phyloP scores from a whole-genome alignment of 805 yeast species.

The Nakazawaea holstii region DNA sequence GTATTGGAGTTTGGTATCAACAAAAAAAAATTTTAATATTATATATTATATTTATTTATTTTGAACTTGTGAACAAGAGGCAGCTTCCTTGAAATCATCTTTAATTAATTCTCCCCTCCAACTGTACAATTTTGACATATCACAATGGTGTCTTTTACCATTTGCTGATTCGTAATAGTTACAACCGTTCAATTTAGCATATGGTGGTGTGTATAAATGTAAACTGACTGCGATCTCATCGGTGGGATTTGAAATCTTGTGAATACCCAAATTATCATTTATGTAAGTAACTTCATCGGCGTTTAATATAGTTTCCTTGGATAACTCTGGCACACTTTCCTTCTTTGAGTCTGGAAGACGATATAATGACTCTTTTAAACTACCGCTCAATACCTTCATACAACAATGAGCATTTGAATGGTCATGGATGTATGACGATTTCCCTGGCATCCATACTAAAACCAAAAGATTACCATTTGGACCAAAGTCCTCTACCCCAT shows the following conservation, averaged over 20 bases:
- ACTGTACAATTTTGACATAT: constrained; percentile 55
- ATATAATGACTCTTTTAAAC: constrained; percentile 51
- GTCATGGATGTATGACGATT: constrained; percentile 62
- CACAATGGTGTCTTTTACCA: constrained; percentile 49
- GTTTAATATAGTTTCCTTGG: constrained; percentile 21
- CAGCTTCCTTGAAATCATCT: not conserved
- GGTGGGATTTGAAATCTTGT: constrained; percentile 49
- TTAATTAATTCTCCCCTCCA: constrained; percentile 44
- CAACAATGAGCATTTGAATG: constrained; percentile 76
- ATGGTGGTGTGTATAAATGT: constrained; percentile 75
- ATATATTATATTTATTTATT: constrained; percentile 5
- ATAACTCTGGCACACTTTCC: constrained; percentile 13
- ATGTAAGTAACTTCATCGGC: constrained; percentile 57
- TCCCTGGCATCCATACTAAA: constrained; percentile 67
- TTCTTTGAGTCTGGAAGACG: constrained; percentile 36
- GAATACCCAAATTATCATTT: constrained; percentile 60
- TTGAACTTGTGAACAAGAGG: not conserved
- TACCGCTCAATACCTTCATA: constrained; percentile 63
- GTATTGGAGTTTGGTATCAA: too few relatives aligned
- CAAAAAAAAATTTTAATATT: not conserved
- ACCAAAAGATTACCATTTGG: constrained; percentile 62
- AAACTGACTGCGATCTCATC: constrained; percentile 49
- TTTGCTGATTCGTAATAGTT: constrained; percentile 41
- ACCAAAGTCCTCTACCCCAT: constrained; percentile 72
- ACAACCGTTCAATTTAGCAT: constrained; percentile 58